Evolutionary conservation across 306 rosid species (phyloP), one percentile per base, ranked within the genome.

Genomic region (Abrus pulchellus): DNA sequence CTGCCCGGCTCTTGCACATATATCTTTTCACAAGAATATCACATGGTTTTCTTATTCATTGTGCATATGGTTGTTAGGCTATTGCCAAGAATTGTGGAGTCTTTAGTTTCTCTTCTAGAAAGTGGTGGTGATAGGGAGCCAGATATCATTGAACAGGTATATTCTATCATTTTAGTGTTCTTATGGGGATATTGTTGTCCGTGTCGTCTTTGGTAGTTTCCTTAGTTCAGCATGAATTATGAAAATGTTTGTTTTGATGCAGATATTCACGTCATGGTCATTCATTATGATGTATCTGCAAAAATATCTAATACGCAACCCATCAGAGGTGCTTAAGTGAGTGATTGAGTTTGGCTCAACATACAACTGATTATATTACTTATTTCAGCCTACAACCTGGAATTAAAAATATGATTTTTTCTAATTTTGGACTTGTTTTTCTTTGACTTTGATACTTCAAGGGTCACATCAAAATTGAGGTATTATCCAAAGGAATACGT

Each of bases 61-160:
- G n/a, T 82, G 84, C 76, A 53, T 79, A 9, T 73, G 83, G 72
- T 59, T 82, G 43, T 60, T 82, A 94, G 99, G 72, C 87, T 90
- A 66, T 74, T 93, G 83, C 94, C 93, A 27, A 83, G 75, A 59
- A 78, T 94, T 83, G 88, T 85, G 65, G 92, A 90, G 73, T 87
- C 97, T 76, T 82, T 93, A 40, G 90, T 75, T 60, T 85, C 90
- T 82, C 97, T 93, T 65, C 90, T 94, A 49, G 86, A 90, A 85
- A 78, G 86, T 83, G 99, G 99, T 62, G 96, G 87, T 45, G 97
- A 89, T 79, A 89, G 87, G 88, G 99, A 94, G 80, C 97, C 97
- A 6, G 95, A 93, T 83, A 90, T 91, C 85, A 79, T 94, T 67
- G 93, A 91, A 91, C 92, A 91, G 99, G 99, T 93, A 71, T 47